These are phyloP conservation scores for Rhizopus arrhizus DNA, from an alignment of 371 early-diverging fungal genomes.

Conservation along the genomic window DNA sequence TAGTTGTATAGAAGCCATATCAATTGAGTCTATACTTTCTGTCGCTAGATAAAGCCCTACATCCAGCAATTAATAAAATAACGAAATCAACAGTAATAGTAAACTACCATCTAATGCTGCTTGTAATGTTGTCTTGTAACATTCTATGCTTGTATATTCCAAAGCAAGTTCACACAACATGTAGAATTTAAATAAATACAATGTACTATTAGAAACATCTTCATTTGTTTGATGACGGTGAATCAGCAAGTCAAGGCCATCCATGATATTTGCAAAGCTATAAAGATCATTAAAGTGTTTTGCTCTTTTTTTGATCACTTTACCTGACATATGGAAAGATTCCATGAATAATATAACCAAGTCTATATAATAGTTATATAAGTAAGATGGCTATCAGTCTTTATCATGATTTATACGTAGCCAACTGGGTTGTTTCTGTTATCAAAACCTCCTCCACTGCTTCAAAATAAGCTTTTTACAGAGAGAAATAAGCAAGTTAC, in stretches of 20 bases:
- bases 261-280: conserved; percentile 10
- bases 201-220: not conserved
- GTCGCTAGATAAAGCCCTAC: conserved; percentile 16
- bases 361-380: not conserved
- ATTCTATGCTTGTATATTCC: not conserved
- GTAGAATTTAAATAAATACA: conserved; percentile 17
- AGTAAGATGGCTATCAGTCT: not conserved
- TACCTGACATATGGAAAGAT: conserved; percentile 2
- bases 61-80: too few species aligned
- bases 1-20: conserved; percentile 14
- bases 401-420: not conserved
- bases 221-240: conserved; percentile 7
- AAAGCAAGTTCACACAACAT: conserved; percentile 12
- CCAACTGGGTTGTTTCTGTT: not conserved
- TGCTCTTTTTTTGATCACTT: not conserved
- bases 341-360: not conserved
- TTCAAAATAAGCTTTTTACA: not conserved
- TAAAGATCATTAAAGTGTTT: not conserved
- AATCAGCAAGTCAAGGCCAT: conserved; percentile 20
- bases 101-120: conserved; percentile 17
- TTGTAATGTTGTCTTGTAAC: not conserved
- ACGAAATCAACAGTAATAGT: too few species aligned
- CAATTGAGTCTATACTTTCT: conserved; percentile 2
- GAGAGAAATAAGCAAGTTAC: not conserved
- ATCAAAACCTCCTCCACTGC: not conserved